phyloP scores from a whole-genome alignment of 2,329 filamentous ascomycete species.

The Penicillium decumbens region DNA sequence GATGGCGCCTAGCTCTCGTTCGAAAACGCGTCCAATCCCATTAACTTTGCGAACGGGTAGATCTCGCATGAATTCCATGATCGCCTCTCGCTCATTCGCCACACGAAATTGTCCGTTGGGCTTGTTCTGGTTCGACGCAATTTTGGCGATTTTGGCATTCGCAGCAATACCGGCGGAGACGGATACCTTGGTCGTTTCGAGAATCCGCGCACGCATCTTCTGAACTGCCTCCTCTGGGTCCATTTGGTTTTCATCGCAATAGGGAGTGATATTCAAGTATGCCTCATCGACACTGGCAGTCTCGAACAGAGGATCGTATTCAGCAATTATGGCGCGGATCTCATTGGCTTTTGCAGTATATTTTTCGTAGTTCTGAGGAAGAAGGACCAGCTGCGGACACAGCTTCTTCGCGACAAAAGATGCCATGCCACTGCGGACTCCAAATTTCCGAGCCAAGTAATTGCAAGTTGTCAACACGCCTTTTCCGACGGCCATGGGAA shows the following conservation, averaged over 20 bases:
- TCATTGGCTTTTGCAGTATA: constrained; percentile 88
- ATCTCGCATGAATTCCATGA: constrained; percentile 80
- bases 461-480: constrained; percentile 71
- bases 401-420: constrained; percentile 92
- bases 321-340: constrained; percentile 71
- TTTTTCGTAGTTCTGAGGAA: constrained; percentile 84
- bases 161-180: constrained; percentile 92
- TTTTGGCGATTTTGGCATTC: constrained; percentile 91
- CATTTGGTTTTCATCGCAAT: constrained; percentile 66
- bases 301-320: constrained; percentile 89
- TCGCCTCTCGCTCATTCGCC: constrained; percentile 64
- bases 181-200: constrained; percentile 72
- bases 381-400: constrained; percentile 75
- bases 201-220: constrained; percentile 71
- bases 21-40: constrained; percentile 88
- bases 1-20: constrained; percentile 81
- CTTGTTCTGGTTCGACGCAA: constrained; percentile 92
- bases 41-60: constrained; percentile 88
- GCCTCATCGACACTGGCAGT: constrained; percentile 95
- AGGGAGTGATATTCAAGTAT: constrained; percentile 89
- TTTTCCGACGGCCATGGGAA: constrained; percentile 86
- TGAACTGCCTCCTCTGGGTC: constrained; percentile 68
- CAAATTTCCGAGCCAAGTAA: constrained; percentile 83
- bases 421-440: constrained; percentile 92
- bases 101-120: constrained; percentile 87